These are phyloP conservation scores for Verticillium albo-atrum DNA, from an alignment of 2,329 filamentous ascomycete genomes.

Conservation along the genomic window DNA sequence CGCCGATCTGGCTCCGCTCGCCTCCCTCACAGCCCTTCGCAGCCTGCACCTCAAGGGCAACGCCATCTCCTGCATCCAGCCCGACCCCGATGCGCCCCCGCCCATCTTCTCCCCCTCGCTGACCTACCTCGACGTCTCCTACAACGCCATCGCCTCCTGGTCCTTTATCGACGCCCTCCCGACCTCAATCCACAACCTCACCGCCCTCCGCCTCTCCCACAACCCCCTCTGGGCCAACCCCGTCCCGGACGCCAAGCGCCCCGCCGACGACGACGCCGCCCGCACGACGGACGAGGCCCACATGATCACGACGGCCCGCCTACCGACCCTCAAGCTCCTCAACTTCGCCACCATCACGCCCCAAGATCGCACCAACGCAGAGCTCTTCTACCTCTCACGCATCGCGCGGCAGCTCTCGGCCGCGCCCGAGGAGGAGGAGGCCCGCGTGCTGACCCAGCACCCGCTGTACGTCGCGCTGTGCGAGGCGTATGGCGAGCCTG, in stretches of 20 bases:
- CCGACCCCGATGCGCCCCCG: conserved; percentile 19
- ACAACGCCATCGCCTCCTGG: conserved; percentile 68
- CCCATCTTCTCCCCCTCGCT: conserved; percentile 51
- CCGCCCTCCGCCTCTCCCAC: conserved; percentile 72
- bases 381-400: conserved; percentile 86
- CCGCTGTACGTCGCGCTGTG: conserved; percentile 72
- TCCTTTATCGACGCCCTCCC: conserved; percentile 67
- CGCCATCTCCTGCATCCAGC: conserved; percentile 47
- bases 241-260: conserved; percentile 37
- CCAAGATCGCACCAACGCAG: conserved; percentile 79
- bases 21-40: conserved; percentile 45
- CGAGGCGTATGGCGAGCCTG: conserved; percentile 67
- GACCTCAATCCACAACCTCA: conserved; percentile 66
- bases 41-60: conserved; percentile 74
- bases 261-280: conserved; percentile 38
- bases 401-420: conserved; percentile 72
- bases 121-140: conserved; percentile 67
- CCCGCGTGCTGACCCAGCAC: conserved; percentile 57
- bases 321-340: conserved; percentile 62
- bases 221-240: conserved; percentile 74
- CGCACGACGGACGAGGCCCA: conserved; percentile 72
- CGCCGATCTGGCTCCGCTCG: conserved; percentile 51
- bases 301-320: conserved; percentile 79
- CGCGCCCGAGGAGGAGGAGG: conserved; percentile 48
- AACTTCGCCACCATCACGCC: conserved; percentile 69